These are phyloP conservation scores for Lasiodiplodia sp. DNA, from an alignment of 2,329 filamentous ascomycete species.

Conservation along the genomic window DNA sequence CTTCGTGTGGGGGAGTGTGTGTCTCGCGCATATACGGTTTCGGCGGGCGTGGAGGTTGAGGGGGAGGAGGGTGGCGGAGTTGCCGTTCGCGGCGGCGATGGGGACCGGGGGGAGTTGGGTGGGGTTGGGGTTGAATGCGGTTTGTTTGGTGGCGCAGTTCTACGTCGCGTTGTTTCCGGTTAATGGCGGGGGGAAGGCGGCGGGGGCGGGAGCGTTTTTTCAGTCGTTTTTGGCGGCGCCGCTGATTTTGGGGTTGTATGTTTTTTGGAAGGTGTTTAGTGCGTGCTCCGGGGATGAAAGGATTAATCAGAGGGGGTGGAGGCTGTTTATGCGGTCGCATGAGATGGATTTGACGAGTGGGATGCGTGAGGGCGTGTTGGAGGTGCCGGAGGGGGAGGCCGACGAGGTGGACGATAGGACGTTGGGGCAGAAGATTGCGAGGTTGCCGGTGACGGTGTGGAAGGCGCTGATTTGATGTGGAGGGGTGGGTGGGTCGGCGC, in stretches of 20 bases:
- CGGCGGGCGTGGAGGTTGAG: constrained; percentile 59
- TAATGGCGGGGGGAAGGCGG: constrained; percentile 36
- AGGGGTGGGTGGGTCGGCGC: neutral
- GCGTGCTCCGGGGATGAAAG: neutral
- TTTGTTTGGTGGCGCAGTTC: constrained; percentile 49
- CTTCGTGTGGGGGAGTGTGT: constrained; percentile 86
- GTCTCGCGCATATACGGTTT: constrained; percentile 89
- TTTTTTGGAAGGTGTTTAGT: constrained; percentile 42
- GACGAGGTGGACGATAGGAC: neutral
- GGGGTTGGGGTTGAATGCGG: constrained; percentile 47
- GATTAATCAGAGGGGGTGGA: constrained; percentile 32
- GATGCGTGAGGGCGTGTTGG: constrained; percentile 36
- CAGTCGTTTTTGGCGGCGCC: constrained; percentile 53
- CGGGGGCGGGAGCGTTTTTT: constrained; percentile 54
- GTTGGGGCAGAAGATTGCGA: neutral
- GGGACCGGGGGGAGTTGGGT: constrained; percentile 28
- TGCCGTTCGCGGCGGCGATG: constrained; percentile 41
- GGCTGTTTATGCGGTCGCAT: constrained; percentile 37
- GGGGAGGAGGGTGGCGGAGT: constrained; percentile 50
- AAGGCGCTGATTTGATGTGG: neutral
- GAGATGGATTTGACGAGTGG: constrained; percentile 46
- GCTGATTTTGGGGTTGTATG: constrained; percentile 57
- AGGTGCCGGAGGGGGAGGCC: neutral
- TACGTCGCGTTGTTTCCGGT: constrained; percentile 34
- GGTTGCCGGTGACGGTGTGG: neutral